These are phyloP conservation scores for Jacaranda mimosifolia DNA, from an alignment of 257 asterid species.

Conservation along the genomic window DNA sequence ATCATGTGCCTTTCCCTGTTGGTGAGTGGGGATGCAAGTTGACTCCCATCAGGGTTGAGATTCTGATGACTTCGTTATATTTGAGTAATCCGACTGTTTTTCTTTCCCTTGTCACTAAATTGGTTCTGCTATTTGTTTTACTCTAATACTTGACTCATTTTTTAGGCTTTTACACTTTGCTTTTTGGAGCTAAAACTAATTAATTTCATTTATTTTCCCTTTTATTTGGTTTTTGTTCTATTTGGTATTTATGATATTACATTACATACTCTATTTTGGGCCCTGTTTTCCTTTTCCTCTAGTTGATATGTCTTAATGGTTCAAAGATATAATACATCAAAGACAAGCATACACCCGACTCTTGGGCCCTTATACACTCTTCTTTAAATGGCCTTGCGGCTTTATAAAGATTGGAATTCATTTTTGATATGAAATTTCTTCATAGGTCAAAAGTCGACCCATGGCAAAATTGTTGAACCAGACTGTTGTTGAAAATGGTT, in stretches of 20 bases:
- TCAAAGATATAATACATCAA: background rate
- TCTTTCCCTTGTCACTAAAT: slow-evolving; percentile 10
- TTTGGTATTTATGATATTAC: too few species aligned
- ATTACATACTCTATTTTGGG: background rate
- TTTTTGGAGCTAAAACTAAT: slow-evolving; percentile 1
- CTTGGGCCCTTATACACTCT: background rate
- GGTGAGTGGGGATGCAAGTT: slow-evolving; percentile 9
- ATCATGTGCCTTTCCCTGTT: background rate
- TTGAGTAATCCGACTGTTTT: background rate
- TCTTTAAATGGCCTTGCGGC: background rate
- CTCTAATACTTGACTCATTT: background rate
- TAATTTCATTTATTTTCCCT: background rate
- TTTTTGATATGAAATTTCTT: slow-evolving; percentile 20
- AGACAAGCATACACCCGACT: slow-evolving; percentile 4
- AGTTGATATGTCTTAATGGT: slow-evolving; percentile 13
- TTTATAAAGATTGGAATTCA: background rate
- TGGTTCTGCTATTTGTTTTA: background rate
- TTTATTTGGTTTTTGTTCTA: background rate
- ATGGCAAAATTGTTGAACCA: slow-evolving; percentile 70
- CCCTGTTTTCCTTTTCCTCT: slow-evolving; percentile 15
- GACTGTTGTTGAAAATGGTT: slow-evolving; percentile 61
- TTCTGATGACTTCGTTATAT: slow-evolving; percentile 1
- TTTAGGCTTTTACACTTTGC: background rate
- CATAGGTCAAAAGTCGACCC: slow-evolving; percentile 73
- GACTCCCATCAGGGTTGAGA: background rate